phyloP scores from a whole-genome alignment of 768 basidiomycete genomes.

The Russula abietina region DNA sequence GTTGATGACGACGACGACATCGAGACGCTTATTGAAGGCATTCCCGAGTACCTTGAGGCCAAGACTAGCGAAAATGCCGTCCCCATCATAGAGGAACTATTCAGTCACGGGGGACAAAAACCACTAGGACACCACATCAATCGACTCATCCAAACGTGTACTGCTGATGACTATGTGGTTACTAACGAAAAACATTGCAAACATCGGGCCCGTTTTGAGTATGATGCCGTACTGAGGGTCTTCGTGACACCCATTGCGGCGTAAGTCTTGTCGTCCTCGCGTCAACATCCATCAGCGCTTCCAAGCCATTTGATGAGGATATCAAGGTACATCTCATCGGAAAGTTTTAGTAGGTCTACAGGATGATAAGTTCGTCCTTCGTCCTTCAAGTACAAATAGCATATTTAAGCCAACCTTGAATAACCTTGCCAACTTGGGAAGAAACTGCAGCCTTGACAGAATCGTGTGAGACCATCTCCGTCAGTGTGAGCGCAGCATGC shows the following conservation, averaged over 20 bases:
- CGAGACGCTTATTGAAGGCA: constrained; percentile 16
- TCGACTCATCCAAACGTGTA: constrained; percentile 3
- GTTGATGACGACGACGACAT: constrained; percentile 11
- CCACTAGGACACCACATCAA: neutral
- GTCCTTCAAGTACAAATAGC: neutral
- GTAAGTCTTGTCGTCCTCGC: constrained; percentile 82
- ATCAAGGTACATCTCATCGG: no score
- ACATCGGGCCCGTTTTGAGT: neutral
- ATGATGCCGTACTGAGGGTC: constrained; percentile 59
- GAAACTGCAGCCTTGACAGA: no score
- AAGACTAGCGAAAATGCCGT: neutral
- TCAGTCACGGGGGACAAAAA: neutral
- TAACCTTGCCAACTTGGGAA: no score
- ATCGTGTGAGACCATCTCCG: no score
- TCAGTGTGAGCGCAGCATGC: constrained; percentile 76
- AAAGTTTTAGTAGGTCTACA: no score
- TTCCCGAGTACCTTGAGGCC: constrained; percentile 13
- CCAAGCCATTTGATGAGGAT: no score
- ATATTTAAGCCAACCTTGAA: constrained; percentile 51
- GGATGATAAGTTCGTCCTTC: neutral
- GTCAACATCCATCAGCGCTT: constrained; percentile 41
- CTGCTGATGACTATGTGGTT: neutral
- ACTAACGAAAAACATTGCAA: neutral
- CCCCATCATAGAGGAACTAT: neutral
- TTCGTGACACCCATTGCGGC: constrained; percentile 84